Evolutionary conservation across 805 yeast genomes (phyloP).

Genomic region (Pichia nakasei): DNA sequence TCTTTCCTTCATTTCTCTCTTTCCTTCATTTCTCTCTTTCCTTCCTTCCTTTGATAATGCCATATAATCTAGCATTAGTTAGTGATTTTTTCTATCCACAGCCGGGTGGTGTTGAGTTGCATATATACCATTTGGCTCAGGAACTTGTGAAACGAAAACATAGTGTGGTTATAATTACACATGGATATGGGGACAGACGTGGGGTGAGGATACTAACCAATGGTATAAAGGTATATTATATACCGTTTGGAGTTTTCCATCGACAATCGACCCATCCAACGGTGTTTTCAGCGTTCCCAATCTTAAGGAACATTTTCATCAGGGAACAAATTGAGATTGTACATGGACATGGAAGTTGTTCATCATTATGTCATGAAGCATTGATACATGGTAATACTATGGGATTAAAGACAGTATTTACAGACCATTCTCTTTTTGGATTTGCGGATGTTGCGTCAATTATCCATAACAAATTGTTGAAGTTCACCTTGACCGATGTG

Average conservation of each 20-base stretch:
- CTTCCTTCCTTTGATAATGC: too few relatives aligned
- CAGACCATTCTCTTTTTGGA: conserved; percentile 95
- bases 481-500: conserved; percentile 75
- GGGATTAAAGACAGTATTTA: conserved; percentile 87
- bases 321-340: conserved; percentile 82
- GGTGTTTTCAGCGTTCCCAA: conserved; percentile 80
- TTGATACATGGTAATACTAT: conserved; percentile 85
- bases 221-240: conserved; percentile 88
- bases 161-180: conserved; percentile 80
- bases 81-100: conserved; percentile 98
- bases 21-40: too few relatives aligned
- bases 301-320: conserved; percentile 72
- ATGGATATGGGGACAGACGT: conserved; percentile 71
- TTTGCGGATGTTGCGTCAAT: conserved; percentile 81
- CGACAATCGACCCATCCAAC: conserved; percentile 84
- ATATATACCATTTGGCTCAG: conserved; percentile 85
- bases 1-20: too few relatives aligned
- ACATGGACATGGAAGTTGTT: conserved; percentile 91
- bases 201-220: conserved; percentile 81
- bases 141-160: conserved; percentile 74
- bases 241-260: conserved; percentile 73
- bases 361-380: conserved; percentile 82
- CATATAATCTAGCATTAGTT: conserved; percentile 41
- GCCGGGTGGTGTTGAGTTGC: conserved; percentile 96
- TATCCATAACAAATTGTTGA: conserved; percentile 75